Evolutionary conservation across 2,329 filamentous ascomycete genomes (phyloP).

Genomic region (Xylaria sp.): DNA sequence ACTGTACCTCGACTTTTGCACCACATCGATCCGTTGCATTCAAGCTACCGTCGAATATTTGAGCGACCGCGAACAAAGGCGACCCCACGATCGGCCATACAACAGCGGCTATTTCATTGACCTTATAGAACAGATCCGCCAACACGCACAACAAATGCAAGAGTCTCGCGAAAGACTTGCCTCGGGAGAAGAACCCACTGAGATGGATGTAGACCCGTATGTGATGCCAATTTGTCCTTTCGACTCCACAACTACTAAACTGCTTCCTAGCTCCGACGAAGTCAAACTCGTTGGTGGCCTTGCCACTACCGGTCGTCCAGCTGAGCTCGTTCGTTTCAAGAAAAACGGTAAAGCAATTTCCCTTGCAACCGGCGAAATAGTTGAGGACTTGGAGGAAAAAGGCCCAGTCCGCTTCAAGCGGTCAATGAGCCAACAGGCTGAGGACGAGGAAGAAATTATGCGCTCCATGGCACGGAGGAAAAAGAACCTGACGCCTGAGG

Average conservation of each 20-base stretch:
- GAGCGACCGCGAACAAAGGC: slow-evolving; percentile 85
- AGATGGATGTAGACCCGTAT: slow-evolving; percentile 70
- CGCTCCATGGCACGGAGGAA: slow-evolving; percentile 96
- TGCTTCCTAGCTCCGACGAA: slow-evolving; percentile 65
- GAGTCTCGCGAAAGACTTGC: slow-evolving; percentile 75
- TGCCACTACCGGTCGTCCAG: slow-evolving; percentile 81
- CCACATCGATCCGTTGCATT: slow-evolving; percentile 89
- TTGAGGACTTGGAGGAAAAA: slow-evolving; percentile 66
- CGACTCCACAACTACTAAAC: slow-evolving; percentile 43
- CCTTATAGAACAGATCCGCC: slow-evolving; percentile 90
- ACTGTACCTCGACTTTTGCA: slow-evolving; percentile 86
- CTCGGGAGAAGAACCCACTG: slow-evolving; percentile 60
- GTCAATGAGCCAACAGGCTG: slow-evolving; percentile 74
- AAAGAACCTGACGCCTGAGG: slow-evolving; percentile 89
- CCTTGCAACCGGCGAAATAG: slow-evolving; percentile 74
- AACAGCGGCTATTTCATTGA: slow-evolving; percentile 97
- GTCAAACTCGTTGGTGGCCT: slow-evolving; percentile 85
- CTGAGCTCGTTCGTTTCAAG: slow-evolving; percentile 84
- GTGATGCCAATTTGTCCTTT: slow-evolving; percentile 46
- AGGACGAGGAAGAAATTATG: slow-evolving; percentile 83
- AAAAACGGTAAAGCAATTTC: slow-evolving; percentile 84
- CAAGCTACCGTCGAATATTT: slow-evolving; percentile 89
- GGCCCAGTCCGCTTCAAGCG: slow-evolving; percentile 69
- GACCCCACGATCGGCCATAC: slow-evolving; percentile 88
- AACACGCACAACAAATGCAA: slow-evolving; percentile 87